phyloP scores from a whole-genome alignment of 352 stramenopile species.

The Phytophthora idaei region DNA sequence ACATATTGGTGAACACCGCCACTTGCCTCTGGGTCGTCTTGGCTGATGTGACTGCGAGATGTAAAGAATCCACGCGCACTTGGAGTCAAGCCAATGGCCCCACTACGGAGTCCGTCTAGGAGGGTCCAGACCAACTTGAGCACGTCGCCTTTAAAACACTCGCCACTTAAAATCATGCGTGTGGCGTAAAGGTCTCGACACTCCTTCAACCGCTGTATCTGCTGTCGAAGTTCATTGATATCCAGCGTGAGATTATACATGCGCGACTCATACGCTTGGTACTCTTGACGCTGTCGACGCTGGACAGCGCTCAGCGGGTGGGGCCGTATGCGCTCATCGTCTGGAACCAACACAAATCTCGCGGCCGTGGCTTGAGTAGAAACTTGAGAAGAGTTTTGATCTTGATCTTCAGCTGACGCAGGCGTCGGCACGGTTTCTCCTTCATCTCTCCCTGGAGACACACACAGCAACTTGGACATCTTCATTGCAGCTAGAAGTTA shows the following conservation, averaged over 20 bases:
- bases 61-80: conserved; percentile 23
- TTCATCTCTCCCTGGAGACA: not conserved
- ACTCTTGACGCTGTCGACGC: conserved; percentile 9
- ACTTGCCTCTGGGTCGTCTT: conserved; percentile 13
- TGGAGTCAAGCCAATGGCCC: conserved; percentile 10
- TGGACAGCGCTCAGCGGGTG: conserved; percentile 26
- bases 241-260: conserved; percentile 42
- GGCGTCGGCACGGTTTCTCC: not conserved
- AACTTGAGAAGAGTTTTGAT: not conserved
- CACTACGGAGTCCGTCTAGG: conserved; percentile 20
- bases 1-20: conserved; percentile 32
- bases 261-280: conserved; percentile 21
- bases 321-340: conserved; percentile 23
- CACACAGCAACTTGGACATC: not conserved
- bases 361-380: not conserved
- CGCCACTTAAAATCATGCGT: conserved; percentile 10
- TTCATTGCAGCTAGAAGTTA: not conserved
- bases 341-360: conserved; percentile 5
- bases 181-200: conserved; percentile 18
- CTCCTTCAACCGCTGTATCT: conserved; percentile 28
- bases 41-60: conserved; percentile 9
- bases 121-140: conserved; percentile 21
- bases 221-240: conserved; percentile 34
- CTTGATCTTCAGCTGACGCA: not conserved
- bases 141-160: conserved; percentile 30